A percentile compares a stretch with the other conserved stretches of the same genome.
phyloP scores from a whole-genome alignment of 257 asterid species.

The Verbena officinalis region DNA sequence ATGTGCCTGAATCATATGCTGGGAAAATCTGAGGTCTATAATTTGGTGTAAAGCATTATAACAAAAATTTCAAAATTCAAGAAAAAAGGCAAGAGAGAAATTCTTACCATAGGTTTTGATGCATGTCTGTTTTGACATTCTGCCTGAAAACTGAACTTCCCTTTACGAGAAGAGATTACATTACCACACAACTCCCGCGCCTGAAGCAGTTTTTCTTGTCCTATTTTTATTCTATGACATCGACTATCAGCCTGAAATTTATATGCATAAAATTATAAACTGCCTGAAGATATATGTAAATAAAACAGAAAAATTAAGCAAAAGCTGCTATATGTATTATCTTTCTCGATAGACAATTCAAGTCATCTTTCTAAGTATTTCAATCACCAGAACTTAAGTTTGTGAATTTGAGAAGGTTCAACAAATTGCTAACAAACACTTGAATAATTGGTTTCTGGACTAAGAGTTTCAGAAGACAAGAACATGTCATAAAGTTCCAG shows the following conservation, averaged over 20 bases:
- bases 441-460: not conserved
- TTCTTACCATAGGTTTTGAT: constrained; percentile 63
- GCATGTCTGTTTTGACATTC: constrained; percentile 63
- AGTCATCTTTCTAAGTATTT: not conserved
- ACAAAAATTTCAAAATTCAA: not conserved
- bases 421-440: not conserved
- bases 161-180: constrained; percentile 46
- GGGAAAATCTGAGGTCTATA: constrained; percentile 11
- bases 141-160: constrained; percentile 61
- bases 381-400: not conserved
- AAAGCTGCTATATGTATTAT: not conserved
- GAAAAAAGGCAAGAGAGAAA: not conserved
- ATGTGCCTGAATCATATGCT: not conserved
- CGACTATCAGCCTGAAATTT: constrained; percentile 40
- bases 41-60: not conserved
- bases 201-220: constrained; percentile 56
- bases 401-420: not conserved
- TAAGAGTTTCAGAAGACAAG: not conserved
- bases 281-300: not conserved
- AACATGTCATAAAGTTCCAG: not conserved
- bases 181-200: constrained; percentile 76
- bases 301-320: constrained; percentile 12
- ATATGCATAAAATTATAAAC: not conserved
- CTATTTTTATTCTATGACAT: constrained; percentile 32
- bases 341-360: not conserved